These are phyloP conservation scores for Colletotrichum godetiae DNA, from an alignment of 2,329 filamentous ascomycete species.

Conservation along the genomic window DNA sequence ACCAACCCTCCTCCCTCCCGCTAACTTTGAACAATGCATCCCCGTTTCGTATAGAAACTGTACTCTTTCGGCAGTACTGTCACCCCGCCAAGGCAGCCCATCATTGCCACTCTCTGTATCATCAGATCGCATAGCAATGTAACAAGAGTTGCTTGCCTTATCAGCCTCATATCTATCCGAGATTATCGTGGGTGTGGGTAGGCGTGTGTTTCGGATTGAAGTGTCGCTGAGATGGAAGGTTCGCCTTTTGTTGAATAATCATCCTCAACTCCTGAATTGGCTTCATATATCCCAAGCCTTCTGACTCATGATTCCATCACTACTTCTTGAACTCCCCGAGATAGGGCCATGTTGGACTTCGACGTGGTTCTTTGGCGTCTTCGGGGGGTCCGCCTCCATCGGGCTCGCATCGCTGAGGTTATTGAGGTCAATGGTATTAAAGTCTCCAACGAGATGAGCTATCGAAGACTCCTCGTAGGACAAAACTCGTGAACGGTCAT, in stretches of 20 bases:
- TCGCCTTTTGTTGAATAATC: not conserved
- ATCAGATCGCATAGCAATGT: not conserved
- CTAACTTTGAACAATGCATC: not conserved
- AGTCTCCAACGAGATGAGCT: constrained; percentile 23
- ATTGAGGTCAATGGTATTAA: constrained; percentile 16
- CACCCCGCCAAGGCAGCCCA: not conserved
- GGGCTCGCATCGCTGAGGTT: not conserved
- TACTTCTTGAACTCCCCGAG: constrained; percentile 5
- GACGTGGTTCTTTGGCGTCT: constrained; percentile 1
- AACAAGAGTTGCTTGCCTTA: not conserved
- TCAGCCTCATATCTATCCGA: no score
- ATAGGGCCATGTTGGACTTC: not conserved
- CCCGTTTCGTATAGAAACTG: not conserved
- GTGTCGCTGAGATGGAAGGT: not conserved
- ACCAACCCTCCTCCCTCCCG: not conserved
- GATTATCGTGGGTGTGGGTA: no score
- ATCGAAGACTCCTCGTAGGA: constrained; percentile 24
- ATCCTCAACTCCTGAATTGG: not conserved
- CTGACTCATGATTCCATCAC: not conserved
- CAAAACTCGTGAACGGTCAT: not conserved
- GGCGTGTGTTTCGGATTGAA: not conserved
- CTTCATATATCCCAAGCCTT: not conserved
- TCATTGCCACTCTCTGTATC: not conserved
- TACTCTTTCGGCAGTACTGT: not conserved
- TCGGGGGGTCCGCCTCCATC: not conserved